A percentile compares a stretch with the other conserved stretches of the same genome.
These are phyloP conservation scores for Endoconidiophora laricicola DNA, from an alignment of 2,329 filamentous ascomycete genomes.

Conservation along the genomic window DNA sequence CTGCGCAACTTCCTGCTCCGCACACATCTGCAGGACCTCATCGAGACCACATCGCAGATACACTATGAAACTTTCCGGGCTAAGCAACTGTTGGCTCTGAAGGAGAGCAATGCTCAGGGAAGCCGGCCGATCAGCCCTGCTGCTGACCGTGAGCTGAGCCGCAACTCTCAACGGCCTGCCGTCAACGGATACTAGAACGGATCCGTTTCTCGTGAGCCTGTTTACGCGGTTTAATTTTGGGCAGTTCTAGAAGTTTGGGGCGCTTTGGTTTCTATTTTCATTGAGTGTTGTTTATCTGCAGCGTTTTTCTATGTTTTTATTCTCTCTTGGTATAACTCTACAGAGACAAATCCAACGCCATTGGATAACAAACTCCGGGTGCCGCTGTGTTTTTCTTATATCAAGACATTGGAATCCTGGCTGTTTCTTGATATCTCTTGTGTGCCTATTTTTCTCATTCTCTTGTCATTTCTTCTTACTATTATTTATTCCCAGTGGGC, in stretches of 20 bases:
- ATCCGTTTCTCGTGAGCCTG: constrained; percentile 9
- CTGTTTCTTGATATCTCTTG: constrained; percentile 14
- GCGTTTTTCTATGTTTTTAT: constrained; percentile 9
- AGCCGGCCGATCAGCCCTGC: constrained; percentile 80
- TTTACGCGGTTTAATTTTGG: constrained; percentile 4
- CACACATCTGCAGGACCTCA: constrained; percentile 94
- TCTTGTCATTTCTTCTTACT: constrained; percentile 14
- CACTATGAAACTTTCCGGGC: constrained; percentile 99
- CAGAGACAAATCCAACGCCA: constrained; percentile 1
- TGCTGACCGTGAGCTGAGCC: constrained; percentile 88
- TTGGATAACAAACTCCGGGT: not conserved
- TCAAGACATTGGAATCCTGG: not conserved
- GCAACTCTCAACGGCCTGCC: constrained; percentile 90
- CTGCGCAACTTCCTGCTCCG: constrained; percentile 96
- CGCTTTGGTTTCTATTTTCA: constrained; percentile 7
- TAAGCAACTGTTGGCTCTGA: constrained; percentile 93
- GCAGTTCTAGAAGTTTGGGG: constrained; percentile 1
- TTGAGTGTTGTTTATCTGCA: constrained; percentile 13
- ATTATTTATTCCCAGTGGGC: too few relatives aligned
- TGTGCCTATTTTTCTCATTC: constrained; percentile 18
- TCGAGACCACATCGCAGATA: constrained; percentile 98
- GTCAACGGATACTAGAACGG: constrained; percentile 86
- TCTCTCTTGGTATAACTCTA: constrained; percentile 6
- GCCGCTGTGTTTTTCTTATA: not conserved
- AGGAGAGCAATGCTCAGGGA: constrained; percentile 91